Base-by-base conservation (phyloP, 805 yeast genomes). In the Nakazawaea wickerhamii region DNA sequence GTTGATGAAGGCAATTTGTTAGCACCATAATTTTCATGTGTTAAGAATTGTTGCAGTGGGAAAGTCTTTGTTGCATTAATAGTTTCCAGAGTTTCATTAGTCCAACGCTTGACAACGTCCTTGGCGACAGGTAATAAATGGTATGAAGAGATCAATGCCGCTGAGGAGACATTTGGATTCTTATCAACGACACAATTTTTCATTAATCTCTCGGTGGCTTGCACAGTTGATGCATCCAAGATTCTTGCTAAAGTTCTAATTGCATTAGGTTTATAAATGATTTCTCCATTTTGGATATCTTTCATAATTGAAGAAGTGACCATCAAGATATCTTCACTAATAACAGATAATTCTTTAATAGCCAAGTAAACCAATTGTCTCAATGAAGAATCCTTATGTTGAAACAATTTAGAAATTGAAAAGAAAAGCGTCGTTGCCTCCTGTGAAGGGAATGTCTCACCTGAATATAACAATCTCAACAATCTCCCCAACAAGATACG, bases 281-380 rank as follows among this genome's bases (percentile, higher is more conserved):
- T 69, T 46, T 87, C 95, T 44, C 91, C 91, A 51, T 81, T 82
- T 66, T 95, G 97, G 42, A 93, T 87, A 66, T 93, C 99, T 66
- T 90, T 90, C 97, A 93, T 93, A 58, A 93, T 90, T 21, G 96
- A 89, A 2, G 96, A 87, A 21, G 99, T 93, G 21, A 91, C 97
- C 98, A 93, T 93, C 63, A 93, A 75, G 44, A 89, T 88, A 63
- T 93, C 97, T 52, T 87, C 86, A 17, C 96, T 87, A 49, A 84
- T 76, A 15, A 81, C 65, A 38, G 91, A 77, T 49, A 93, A 75
- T 63, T 91, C 97, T 68, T 93, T 93, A 63, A 91, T 89, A 13
- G 96, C 91, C 60, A 93, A 71, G 58, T 91, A 93, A 14, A 91
- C 95, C 68, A 86, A 76, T 67, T 93, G 99, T 64, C 99, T 83